Percentiles rank a stretch among this genome's conserved stretches.
phyloP scores from a whole-genome alignment of 768 basidiomycete genomes.

The Pleurotus salmoneostramineus region DNA sequence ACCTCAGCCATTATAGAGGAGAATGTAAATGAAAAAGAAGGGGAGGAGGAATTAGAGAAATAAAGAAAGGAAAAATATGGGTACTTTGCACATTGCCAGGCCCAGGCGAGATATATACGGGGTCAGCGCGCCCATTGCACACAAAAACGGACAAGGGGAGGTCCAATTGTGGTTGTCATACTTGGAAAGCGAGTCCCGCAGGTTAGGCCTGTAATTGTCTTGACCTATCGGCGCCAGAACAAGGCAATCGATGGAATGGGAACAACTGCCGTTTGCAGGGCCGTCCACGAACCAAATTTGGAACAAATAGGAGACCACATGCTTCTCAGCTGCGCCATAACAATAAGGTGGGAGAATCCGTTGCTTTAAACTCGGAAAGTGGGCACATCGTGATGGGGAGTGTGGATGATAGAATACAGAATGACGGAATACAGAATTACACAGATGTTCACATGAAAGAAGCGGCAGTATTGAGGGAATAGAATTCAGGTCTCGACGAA shows the following conservation, averaged over 20 bases:
- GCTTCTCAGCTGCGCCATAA: not conserved
- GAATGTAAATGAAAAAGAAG: slow-evolving; percentile 16
- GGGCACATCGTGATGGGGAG: no score
- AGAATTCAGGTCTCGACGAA: not conserved
- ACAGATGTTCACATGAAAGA: no score
- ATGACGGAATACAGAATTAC: no score
- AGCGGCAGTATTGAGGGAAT: not conserved
- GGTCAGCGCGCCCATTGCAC: not conserved
- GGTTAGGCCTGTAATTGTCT: slow-evolving; percentile 17
- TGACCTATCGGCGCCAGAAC: not conserved
- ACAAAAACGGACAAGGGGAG: slow-evolving; percentile 24
- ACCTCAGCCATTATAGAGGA: slow-evolving; percentile 20
- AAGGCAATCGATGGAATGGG: slow-evolving; percentile 4
- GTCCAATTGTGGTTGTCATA: slow-evolving; percentile 21
- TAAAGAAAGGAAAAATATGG: slow-evolving; percentile 6
- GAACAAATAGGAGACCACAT: slow-evolving; percentile 7
- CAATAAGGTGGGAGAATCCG: slow-evolving; percentile 4
- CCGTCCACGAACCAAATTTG: not conserved
- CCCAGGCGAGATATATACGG: slow-evolving; percentile 1
- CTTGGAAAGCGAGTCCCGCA: slow-evolving; percentile 11
- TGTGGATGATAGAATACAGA: no score
- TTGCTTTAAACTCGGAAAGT: not conserved
- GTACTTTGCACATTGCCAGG: slow-evolving; percentile 3
- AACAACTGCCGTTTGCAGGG: not conserved
- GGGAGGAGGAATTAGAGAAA: slow-evolving; percentile 16